Evolutionary conservation across 805 yeast species (phyloP).

Genomic region (Lipomyces spencermartinsiae): DNA sequence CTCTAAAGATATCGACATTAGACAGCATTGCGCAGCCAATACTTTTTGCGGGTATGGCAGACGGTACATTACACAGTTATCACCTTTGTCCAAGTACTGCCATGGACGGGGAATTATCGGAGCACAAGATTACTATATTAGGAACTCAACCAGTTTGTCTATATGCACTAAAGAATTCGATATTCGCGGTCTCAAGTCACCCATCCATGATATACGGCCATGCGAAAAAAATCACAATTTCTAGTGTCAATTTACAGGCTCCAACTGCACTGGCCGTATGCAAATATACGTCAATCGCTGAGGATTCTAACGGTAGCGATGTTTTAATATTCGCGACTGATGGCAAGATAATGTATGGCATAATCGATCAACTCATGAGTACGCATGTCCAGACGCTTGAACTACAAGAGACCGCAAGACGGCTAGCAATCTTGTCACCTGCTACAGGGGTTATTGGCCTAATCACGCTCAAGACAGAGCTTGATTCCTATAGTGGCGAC

Average conservation of each 20-base stretch:
- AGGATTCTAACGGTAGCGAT: constrained; percentile 10
- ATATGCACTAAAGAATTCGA: constrained; percentile 17
- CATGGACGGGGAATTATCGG: constrained; percentile 24
- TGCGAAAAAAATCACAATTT: constrained; percentile 25
- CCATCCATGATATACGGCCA: constrained; percentile 35
- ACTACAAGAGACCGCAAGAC: constrained; percentile 34
- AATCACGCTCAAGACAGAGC: constrained; percentile 30
- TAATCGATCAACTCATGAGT: constrained; percentile 33
- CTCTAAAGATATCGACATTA: constrained; percentile 19
- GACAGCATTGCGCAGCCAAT: constrained; percentile 24
- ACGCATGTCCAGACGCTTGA: constrained; percentile 39
- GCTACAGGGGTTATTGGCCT: constrained; percentile 23
- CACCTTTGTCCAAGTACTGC: constrained; percentile 10
- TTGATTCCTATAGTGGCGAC: constrained; percentile 32
- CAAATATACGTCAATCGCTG: constrained; percentile 10
- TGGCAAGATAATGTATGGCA: constrained; percentile 26
- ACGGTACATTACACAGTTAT: constrained; percentile 32
- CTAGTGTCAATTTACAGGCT: constrained; percentile 29
- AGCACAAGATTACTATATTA: constrained; percentile 23
- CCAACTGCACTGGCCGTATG: constrained; percentile 32
- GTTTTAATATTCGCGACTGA: constrained; percentile 33
- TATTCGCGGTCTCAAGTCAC: constrained; percentile 34
- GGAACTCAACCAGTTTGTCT: constrained; percentile 37
- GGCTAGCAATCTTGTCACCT: constrained; percentile 26
- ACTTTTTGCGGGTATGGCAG: constrained; percentile 35